Percentiles rank a stretch among this genome's conserved stretches.
Evolutionary conservation across 2,329 filamentous ascomycete species (phyloP).

Genomic region (Hypoxylon sp.): DNA sequence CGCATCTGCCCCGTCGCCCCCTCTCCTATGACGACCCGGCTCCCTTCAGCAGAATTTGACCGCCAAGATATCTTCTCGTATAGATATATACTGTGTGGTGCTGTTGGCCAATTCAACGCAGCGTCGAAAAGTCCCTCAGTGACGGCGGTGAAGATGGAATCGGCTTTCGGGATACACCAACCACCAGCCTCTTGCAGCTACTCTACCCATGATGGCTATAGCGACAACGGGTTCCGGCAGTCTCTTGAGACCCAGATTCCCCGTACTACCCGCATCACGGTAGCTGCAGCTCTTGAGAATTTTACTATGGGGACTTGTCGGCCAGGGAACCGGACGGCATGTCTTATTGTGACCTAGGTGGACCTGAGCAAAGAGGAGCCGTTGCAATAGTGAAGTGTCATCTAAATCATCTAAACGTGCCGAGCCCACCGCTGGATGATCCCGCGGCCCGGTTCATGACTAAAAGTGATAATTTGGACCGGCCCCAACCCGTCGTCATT

Average conservation of each 20-base stretch:
- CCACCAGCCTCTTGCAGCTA: no score
- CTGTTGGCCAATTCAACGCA: constrained; percentile 7
- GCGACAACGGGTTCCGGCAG: constrained; percentile 16
- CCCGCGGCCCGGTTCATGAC: constrained; percentile 32
- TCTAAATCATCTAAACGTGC: constrained; percentile 11
- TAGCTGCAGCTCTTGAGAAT: constrained; percentile 19
- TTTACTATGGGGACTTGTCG: constrained; percentile 22
- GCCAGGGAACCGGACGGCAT: constrained; percentile 34
- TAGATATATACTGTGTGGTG: constrained; percentile 3
- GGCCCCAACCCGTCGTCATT: constrained; percentile 8
- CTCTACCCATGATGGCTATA: background rate
- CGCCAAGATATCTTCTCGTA: constrained; percentile 11
- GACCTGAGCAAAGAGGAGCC: constrained; percentile 17
- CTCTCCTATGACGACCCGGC: background rate
- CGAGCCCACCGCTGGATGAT: constrained; percentile 23
- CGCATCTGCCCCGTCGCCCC: background rate
- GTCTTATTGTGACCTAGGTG: constrained; percentile 33
- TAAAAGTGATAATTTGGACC: constrained; percentile 17
- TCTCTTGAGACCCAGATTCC: constrained; percentile 8
- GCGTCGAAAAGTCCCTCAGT: constrained; percentile 7
- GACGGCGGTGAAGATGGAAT: constrained; percentile 4
- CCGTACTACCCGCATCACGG: constrained; percentile 8
- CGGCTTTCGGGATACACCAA: background rate
- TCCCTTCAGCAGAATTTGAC: constrained; percentile 1
- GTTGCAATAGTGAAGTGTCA: constrained; percentile 19